These are phyloP conservation scores for Lentinus brumalis DNA, from an alignment of 768 basidiomycete species.

Conservation along the genomic window DNA sequence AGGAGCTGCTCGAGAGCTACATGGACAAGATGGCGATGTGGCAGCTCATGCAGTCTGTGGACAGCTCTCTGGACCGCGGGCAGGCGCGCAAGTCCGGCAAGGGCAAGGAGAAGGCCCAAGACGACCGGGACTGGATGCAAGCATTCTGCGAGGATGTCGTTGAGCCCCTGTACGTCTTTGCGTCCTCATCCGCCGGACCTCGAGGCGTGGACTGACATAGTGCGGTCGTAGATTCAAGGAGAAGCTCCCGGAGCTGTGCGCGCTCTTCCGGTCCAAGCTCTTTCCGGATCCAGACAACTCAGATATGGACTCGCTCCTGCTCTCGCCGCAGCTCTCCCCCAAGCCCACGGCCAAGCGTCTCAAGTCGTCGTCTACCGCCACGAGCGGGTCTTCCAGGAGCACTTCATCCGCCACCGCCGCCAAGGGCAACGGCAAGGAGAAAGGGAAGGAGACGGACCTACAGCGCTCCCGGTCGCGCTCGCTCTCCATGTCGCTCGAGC, in stretches of 20 bases:
- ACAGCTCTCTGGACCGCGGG: slow-evolving; percentile 19
- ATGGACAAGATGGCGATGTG: slow-evolving; percentile 82
- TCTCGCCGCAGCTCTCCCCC: slow-evolving; percentile 25
- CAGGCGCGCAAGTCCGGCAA: slow-evolving; percentile 18
- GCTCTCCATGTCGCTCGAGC: slow-evolving; percentile 69
- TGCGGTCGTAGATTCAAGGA: slow-evolving; percentile 51
- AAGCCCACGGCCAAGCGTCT: slow-evolving; percentile 15
- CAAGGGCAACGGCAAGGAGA: background rate
- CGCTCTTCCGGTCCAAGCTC: slow-evolving; percentile 64
- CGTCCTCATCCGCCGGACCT: slow-evolving; percentile 2
- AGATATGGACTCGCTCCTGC: slow-evolving; percentile 29
- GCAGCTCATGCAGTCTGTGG: slow-evolving; percentile 57
- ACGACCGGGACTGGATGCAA: slow-evolving; percentile 70
- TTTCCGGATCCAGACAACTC: slow-evolving; percentile 67
- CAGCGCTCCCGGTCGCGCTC: slow-evolving; percentile 26
- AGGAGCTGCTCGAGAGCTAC: slow-evolving; percentile 66
- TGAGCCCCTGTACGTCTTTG: slow-evolving; percentile 55
- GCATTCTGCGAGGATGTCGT: slow-evolving; percentile 67
- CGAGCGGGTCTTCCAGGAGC: background rate
- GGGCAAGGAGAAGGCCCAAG: slow-evolving; percentile 21
- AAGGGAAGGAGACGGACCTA: slow-evolving; percentile 2
- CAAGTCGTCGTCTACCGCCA: slow-evolving; percentile 5
- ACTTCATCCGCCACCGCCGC: background rate
- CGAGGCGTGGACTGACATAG: background rate
- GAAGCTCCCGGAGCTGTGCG: slow-evolving; percentile 52